phyloP scores from a whole-genome alignment of 306 rosid genomes.

The Corylus avellana region DNA sequence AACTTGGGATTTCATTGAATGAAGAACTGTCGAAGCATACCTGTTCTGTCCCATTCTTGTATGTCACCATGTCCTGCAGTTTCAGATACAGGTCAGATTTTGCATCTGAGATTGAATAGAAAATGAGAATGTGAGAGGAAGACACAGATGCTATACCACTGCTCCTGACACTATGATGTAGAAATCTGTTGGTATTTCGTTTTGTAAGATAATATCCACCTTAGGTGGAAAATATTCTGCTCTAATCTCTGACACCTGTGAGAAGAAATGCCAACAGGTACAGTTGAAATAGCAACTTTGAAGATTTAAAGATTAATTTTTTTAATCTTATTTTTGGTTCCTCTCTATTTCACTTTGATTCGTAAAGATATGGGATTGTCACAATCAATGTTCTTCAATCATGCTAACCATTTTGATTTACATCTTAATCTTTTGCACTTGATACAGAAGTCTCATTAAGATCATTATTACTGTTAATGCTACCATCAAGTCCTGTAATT shows the following conservation, averaged over 20 bases:
- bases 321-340: background rate
- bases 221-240: conserved; percentile 88
- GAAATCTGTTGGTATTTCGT: conserved; percentile 79
- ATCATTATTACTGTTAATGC: background rate
- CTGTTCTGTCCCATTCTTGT: conserved; percentile 81
- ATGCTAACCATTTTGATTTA: background rate
- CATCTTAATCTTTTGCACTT: background rate
- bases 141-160: conserved; percentile 51
- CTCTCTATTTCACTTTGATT: background rate
- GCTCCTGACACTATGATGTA: conserved; percentile 79
- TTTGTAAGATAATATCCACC: conserved; percentile 77
- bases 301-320: background rate
- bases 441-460: background rate
- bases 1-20: conserved; percentile 22
- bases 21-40: conserved; percentile 36
- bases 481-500: background rate
- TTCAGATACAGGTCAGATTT: conserved; percentile 33
- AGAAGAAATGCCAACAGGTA: conserved; percentile 20
- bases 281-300: conserved; percentile 12
- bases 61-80: conserved; percentile 66
- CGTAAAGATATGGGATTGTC: background rate
- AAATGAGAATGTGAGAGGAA: conserved; percentile 15
- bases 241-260: conserved; percentile 77
- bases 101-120: conserved; percentile 13
- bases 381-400: background rate